These are phyloP conservation scores for Penicillium sp. DNA, from an alignment of 2,329 filamentous ascomycete species.

Conservation along the genomic window DNA sequence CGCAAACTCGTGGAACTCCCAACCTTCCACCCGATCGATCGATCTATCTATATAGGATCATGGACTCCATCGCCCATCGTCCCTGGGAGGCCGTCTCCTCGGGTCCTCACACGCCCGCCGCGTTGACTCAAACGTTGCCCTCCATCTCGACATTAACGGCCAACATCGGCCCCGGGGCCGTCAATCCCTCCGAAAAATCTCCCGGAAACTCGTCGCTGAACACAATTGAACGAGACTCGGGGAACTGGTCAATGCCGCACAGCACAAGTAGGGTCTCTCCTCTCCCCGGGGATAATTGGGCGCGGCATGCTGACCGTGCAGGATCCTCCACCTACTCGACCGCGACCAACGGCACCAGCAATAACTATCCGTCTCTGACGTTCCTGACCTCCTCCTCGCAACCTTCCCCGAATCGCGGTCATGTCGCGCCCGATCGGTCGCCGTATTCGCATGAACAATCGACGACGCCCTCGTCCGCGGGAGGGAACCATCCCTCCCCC, in stretches of 20 bases:
- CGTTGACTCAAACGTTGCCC: constrained; percentile 39
- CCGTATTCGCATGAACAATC: constrained; percentile 39
- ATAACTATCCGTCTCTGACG: constrained; percentile 38
- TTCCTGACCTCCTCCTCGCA: constrained; percentile 42
- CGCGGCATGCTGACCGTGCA: constrained; percentile 24
- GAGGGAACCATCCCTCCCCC: constrained; percentile 34
- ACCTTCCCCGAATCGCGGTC: constrained; percentile 40
- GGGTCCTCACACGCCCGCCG: constrained; percentile 30
- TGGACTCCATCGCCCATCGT: constrained; percentile 40
- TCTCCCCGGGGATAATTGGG: constrained; percentile 12
- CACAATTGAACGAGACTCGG: constrained; percentile 50
- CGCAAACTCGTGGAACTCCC: no score
- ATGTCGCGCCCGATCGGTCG: constrained; percentile 36
- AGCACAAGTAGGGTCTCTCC: constrained; percentile 46
- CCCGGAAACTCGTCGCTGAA: constrained; percentile 39
- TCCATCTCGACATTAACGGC: constrained; percentile 45
- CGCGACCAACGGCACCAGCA: constrained; percentile 40
- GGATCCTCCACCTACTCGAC: constrained; percentile 47
- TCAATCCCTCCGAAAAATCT: constrained; percentile 36
- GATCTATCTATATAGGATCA: constrained; percentile 9
- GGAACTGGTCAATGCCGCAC: constrained; percentile 55
- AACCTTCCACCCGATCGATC: no score
- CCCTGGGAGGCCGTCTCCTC: constrained; percentile 40
- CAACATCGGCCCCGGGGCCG: constrained; percentile 31
- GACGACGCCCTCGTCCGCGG: constrained; percentile 33